A percentile compares a stretch with the other conserved stretches of the same genome.
phyloP scores from a whole-genome alignment of 2,329 filamentous ascomycete species.

The Aspergillus aculeatinus region DNA sequence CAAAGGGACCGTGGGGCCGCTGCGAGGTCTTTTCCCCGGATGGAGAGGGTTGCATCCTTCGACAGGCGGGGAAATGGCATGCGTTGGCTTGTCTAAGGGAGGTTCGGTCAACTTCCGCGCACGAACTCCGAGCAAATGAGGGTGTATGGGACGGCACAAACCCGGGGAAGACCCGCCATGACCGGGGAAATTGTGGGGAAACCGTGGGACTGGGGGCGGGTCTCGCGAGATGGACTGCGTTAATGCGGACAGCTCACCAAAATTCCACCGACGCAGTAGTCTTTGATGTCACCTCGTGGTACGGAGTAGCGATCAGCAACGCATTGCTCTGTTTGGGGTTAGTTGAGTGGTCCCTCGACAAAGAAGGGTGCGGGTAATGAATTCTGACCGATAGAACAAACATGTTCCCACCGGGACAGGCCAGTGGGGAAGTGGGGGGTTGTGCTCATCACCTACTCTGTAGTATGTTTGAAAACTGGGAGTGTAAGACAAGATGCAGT shows the following conservation, averaged over 20 bases:
- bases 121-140: neutral
- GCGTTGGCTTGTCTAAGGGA: neutral
- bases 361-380: neutral
- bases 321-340: neutral
- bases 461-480: too few relatives aligned
- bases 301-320: neutral
- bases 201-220: neutral
- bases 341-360: neutral
- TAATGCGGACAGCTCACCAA: neutral
- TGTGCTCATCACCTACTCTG: too few relatives aligned
- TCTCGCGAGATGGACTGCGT: neutral
- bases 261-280: neutral
- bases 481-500: too few relatives aligned
- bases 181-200: neutral
- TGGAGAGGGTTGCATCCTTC: neutral
- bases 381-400: neutral
- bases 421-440: too few relatives aligned
- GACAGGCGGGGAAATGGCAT: neutral
- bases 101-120: neutral
- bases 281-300: neutral
- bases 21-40: neutral
- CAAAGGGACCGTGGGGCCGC: neutral
- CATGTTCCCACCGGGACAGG: too few relatives aligned
- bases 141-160: neutral
- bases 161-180: neutral